Conservation (phyloP, 1,284 basidiomycete species). For the Tilletiopsis washingtonensis region DNA sequence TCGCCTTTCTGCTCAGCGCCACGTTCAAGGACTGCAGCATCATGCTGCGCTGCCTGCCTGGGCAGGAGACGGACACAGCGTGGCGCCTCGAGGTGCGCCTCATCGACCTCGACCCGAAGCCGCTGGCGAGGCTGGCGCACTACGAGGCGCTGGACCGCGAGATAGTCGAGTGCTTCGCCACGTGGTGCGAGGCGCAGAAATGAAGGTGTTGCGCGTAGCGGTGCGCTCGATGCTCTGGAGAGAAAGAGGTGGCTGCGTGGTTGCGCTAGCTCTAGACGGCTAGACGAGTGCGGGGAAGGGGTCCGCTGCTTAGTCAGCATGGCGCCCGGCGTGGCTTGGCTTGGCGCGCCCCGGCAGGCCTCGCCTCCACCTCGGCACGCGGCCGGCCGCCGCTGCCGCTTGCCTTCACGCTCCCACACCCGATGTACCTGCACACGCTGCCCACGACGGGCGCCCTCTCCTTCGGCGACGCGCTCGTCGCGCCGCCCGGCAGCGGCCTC, state of each 20-base stretch:
- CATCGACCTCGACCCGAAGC: conserved; percentile 77
- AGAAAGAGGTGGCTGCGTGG: no score
- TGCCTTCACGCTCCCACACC: no score
- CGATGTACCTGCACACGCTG: conserved; percentile 36
- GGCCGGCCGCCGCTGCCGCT: no score
- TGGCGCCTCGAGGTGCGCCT: background rate
- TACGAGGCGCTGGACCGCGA: conserved; percentile 65
- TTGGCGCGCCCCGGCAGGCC: no score
- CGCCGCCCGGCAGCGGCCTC: conserved; percentile 9
- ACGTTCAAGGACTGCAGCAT: conserved; percentile 93
- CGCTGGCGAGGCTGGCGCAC: conserved; percentile 57
- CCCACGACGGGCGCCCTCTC: conserved; percentile 30
- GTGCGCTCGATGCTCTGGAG: no score
- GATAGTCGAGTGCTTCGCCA: background rate
- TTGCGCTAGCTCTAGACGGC: no score
- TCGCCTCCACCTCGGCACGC: no score
- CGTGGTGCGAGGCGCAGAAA: no score
- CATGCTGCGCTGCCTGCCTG: conserved; percentile 42
- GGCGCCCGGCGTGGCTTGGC: no score
- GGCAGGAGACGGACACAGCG: background rate
- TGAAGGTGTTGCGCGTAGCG: no score
- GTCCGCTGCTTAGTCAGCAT: no score
- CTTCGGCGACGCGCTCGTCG: conserved; percentile 25
- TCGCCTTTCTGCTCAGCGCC: conserved; percentile 73
- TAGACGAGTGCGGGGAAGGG: no score